Conservation (phyloP, 2,329 filamentous ascomycete species). For the Neonectria punicea region DNA sequence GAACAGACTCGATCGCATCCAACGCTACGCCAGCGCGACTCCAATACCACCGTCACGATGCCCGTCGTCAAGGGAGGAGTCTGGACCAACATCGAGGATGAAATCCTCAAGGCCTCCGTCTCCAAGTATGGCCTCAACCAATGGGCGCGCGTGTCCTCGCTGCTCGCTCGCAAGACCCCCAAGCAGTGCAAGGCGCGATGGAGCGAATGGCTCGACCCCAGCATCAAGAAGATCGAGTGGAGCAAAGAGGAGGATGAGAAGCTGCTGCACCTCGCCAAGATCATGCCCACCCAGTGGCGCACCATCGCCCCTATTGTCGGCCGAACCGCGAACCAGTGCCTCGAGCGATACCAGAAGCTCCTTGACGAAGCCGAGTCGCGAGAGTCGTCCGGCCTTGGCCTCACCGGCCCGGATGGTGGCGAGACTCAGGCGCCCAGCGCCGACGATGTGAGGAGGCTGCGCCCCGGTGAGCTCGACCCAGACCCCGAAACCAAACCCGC, state of each 20-base stretch:
- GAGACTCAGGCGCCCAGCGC: slow-evolving; percentile 90
- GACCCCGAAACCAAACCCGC: slow-evolving; percentile 97
- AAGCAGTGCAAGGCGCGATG: slow-evolving; percentile 99
- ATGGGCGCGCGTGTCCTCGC: slow-evolving; percentile 97
- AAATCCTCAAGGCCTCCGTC: slow-evolving; percentile 95
- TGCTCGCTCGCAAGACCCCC: slow-evolving; percentile 95
- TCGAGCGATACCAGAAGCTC: slow-evolving; percentile 96
- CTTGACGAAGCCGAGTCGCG: slow-evolving; percentile 94
- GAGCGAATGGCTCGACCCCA: slow-evolving; percentile 98
- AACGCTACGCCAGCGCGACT: slow-evolving; percentile 30
- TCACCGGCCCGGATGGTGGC: slow-evolving; percentile 86
- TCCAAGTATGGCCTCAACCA: slow-evolving; percentile 97
- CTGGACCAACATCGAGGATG: slow-evolving; percentile 86
- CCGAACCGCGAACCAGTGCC: slow-evolving; percentile 94
- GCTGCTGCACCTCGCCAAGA: slow-evolving; percentile 92
- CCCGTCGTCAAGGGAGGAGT: slow-evolving; percentile 80
- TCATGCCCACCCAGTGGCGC: slow-evolving; percentile 99
- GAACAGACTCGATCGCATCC: slow-evolving; percentile 34
- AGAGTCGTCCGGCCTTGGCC: slow-evolving; percentile 83
- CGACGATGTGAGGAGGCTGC: slow-evolving; percentile 88
- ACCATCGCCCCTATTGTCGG: slow-evolving; percentile 98
- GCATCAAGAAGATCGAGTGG: slow-evolving; percentile 99
- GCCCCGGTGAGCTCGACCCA: slow-evolving; percentile 95
- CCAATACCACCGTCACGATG: slow-evolving; percentile 58
- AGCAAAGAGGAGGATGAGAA: slow-evolving; percentile 99